A percentile compares a stretch with the other conserved stretches of the same genome.
These are phyloP conservation scores for Taiwanofungus camphoratus DNA, from an alignment of 1,284 basidiomycete species.

Conservation along the genomic window DNA sequence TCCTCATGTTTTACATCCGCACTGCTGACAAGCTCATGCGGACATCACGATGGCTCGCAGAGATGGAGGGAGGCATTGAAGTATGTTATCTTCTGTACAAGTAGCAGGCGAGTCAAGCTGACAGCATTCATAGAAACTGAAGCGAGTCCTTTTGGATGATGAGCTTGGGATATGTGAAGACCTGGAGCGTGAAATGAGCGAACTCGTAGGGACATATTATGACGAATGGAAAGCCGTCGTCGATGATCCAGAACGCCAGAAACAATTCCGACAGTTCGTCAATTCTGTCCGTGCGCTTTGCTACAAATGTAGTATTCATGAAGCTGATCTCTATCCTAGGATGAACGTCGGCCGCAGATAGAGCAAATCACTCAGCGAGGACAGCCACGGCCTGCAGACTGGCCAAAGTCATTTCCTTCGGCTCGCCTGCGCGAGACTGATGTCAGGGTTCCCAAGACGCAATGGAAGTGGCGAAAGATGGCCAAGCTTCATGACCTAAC, in stretches of 20 bases:
- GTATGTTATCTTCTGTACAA: conserved; percentile 24
- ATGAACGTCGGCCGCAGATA: conserved; percentile 44
- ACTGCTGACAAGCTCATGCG: conserved; percentile 66
- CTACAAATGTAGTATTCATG: neutral
- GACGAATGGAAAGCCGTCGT: conserved; percentile 73
- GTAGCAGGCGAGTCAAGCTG: conserved; percentile 4
- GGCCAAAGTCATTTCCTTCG: conserved; percentile 54
- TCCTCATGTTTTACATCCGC: conserved; percentile 68
- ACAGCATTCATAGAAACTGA: conserved; percentile 39
- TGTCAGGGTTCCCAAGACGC: conserved; percentile 36
- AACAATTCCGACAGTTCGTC: conserved; percentile 63
- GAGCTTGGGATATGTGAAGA: conserved; percentile 71
- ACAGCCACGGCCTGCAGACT: conserved; percentile 64
- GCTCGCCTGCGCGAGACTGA: conserved; percentile 39
- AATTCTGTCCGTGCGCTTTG: conserved; percentile 33
- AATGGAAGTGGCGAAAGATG: conserved; percentile 60
- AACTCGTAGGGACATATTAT: conserved; percentile 59
- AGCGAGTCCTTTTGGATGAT: conserved; percentile 68
- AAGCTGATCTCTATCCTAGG: conserved; percentile 15
- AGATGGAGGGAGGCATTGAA: conserved; percentile 65
- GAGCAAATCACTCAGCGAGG: conserved; percentile 61
- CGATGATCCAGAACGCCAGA: conserved; percentile 45
- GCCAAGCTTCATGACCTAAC: conserved; percentile 48
- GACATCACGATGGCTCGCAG: conserved; percentile 75
- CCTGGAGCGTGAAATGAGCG: conserved; percentile 67